Evolutionary conservation across 2,329 filamentous ascomycete genomes (phyloP).

Genomic region (Pezicula rhizophila): DNA sequence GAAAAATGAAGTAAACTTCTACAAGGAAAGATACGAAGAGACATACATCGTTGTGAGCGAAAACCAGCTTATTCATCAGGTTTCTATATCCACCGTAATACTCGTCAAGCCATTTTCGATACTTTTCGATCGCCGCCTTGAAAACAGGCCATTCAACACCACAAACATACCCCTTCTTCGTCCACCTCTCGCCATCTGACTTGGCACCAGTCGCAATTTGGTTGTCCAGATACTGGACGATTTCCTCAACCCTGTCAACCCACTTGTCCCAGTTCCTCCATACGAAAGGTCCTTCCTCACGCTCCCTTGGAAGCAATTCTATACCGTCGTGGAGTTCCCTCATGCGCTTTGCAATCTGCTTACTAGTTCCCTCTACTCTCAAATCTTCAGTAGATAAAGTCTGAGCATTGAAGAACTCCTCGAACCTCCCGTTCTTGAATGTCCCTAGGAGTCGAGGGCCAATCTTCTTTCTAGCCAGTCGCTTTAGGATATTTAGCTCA

Average conservation of each 20-base stretch:
- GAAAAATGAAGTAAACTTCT: not conserved
- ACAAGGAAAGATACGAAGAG: not conserved
- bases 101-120: slow-evolving; percentile 66
- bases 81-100: slow-evolving; percentile 62
- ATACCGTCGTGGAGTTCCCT: slow-evolving; percentile 91
- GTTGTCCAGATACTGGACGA: slow-evolving; percentile 45
- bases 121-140: slow-evolving; percentile 66
- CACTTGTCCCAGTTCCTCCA: slow-evolving; percentile 85
- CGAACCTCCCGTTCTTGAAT: slow-evolving; percentile 91
- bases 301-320: slow-evolving; percentile 74
- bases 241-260: slow-evolving; percentile 50
- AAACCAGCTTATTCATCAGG: slow-evolving; percentile 72
- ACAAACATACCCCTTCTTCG: slow-evolving; percentile 68
- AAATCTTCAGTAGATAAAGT: slow-evolving; percentile 73
- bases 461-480: slow-evolving; percentile 86
- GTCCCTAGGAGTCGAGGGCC: slow-evolving; percentile 86
- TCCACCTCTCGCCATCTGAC: slow-evolving; percentile 48
- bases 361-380: slow-evolving; percentile 74
- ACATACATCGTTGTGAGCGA: slow-evolving; percentile 94
- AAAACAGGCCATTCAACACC: slow-evolving; percentile 80
- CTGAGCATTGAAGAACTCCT: slow-evolving; percentile 84
- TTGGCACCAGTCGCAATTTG: slow-evolving; percentile 43
- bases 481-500: slow-evolving; percentile 78
- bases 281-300: slow-evolving; percentile 71
- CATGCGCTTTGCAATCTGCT: slow-evolving; percentile 96